These are phyloP conservation scores for Tuber borchii DNA, from an alignment of 495 filamentous ascomycete genomes.

Conservation along the genomic window DNA sequence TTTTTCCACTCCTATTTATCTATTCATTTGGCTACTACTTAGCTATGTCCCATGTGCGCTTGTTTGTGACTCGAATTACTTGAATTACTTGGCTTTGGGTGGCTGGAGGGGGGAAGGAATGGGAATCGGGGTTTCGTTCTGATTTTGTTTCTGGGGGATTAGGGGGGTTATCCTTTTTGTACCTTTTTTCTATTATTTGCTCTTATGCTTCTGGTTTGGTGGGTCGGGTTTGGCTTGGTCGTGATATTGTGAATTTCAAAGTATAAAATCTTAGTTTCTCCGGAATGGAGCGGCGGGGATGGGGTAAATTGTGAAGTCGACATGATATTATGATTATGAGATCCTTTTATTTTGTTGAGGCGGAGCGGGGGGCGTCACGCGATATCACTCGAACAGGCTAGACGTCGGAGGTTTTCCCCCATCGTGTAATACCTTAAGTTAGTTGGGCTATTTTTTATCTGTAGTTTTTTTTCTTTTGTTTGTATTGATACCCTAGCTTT, in stretches of 20 bases:
- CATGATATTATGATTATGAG: neutral
- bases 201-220: neutral
- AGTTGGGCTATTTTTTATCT: too few relatives aligned
- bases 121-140: neutral
- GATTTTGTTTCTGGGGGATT: neutral
- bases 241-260: neutral
- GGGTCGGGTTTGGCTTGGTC: neutral
- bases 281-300: neutral
- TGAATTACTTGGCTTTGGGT: neutral
- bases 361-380: neutral
- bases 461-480: too few relatives aligned
- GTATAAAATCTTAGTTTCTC: neutral
- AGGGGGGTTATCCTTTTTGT: neutral
- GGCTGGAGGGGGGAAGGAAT: neutral
- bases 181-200: neutral
- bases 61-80: constrained; percentile 2
- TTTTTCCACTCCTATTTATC: constrained; percentile 7
- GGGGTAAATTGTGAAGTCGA: neutral
- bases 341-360: neutral
- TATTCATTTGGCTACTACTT: constrained; percentile 9
- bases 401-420: too few relatives aligned
- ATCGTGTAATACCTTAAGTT: too few relatives aligned
- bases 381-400: neutral
- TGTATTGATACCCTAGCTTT: too few relatives aligned
- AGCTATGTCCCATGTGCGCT: neutral